Percentiles rank a stretch among this genome's conserved stretches.
Evolutionary conservation across 2,329 filamentous ascomycete genomes (phyloP).

Genomic region (Cladosporium velox): DNA sequence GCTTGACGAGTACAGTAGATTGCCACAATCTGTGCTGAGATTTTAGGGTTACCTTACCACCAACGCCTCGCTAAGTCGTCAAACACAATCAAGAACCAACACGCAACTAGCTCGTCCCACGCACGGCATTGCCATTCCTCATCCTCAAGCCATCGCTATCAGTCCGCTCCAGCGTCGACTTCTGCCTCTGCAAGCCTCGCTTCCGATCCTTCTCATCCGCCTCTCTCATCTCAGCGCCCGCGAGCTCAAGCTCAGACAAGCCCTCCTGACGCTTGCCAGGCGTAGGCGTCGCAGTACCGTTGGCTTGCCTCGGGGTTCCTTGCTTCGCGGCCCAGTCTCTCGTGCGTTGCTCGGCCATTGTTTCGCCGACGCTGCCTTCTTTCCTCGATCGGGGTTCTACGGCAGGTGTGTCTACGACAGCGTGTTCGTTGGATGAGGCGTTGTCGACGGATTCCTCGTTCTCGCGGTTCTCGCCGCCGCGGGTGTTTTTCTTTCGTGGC

Average conservation of each 20-base stretch:
- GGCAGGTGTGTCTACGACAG: constrained; percentile 22
- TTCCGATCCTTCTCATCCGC: constrained; percentile 34
- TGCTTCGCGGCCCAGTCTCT: constrained; percentile 38
- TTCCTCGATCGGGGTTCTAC: constrained; percentile 25
- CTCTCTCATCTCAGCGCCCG: constrained; percentile 38
- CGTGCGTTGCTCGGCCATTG: constrained; percentile 38
- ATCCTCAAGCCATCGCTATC: constrained; percentile 20
- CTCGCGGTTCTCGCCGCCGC: constrained; percentile 61
- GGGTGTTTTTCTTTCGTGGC: constrained; percentile 81
- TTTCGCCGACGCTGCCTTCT: constrained; percentile 26
- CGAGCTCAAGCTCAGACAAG: constrained; percentile 36
- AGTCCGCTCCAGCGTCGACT: constrained; percentile 7
- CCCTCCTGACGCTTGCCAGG: constrained; percentile 31
- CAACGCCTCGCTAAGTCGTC: constrained; percentile 21
- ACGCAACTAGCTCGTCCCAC: constrained; percentile 2
- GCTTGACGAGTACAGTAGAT: not conserved
- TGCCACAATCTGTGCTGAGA: not conserved
- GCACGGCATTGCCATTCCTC: constrained; percentile 14
- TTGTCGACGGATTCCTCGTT: constrained; percentile 10
- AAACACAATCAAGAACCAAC: not conserved
- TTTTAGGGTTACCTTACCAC: not conserved
- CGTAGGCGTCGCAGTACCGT: constrained; percentile 15
- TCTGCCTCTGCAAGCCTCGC: constrained; percentile 27
- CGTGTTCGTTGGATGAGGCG: constrained; percentile 21
- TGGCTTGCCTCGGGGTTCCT: constrained; percentile 19